Percentiles rank a stretch among this genome's conserved stretches.
phyloP scores from a whole-genome alignment of 495 filamentous ascomycete genomes.

The Neurospora sp. region DNA sequence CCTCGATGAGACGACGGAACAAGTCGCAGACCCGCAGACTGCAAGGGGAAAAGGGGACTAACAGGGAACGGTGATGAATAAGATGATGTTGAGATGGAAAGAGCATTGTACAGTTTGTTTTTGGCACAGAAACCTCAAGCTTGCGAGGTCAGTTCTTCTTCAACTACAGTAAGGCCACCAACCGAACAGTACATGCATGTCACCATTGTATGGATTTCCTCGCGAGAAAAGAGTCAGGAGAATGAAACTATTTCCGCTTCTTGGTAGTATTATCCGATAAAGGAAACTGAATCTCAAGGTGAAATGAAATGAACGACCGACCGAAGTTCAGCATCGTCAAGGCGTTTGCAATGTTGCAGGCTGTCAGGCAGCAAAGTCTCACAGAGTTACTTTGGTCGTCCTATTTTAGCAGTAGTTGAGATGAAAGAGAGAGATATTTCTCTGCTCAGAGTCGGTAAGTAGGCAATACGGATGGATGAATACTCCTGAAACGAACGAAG shows the following conservation, averaged over 20 bases:
- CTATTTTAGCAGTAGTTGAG: background rate
- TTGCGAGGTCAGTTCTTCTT: no score
- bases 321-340: background rate
- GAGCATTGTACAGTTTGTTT: no score
- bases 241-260: background rate
- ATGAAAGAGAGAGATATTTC: background rate
- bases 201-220: no score
- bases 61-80: background rate
- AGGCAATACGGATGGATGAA: background rate
- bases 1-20: background rate
- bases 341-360: background rate
- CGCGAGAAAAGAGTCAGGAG: background rate
- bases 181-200: no score
- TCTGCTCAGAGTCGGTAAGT: background rate
- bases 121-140: no score
- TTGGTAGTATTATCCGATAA: background rate
- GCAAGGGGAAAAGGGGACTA: background rate
- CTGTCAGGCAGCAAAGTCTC: background rate
- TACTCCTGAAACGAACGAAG: background rate
- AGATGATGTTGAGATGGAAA: background rate
- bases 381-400: background rate
- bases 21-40: background rate
- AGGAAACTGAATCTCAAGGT: background rate
- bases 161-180: no score
- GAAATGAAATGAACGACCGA: background rate